Percentiles rank a stretch among this genome's conserved stretches.
These are phyloP conservation scores for Eucalyptus urophylla DNA, from an alignment of 345 rosid species.

Conservation along the genomic window DNA sequence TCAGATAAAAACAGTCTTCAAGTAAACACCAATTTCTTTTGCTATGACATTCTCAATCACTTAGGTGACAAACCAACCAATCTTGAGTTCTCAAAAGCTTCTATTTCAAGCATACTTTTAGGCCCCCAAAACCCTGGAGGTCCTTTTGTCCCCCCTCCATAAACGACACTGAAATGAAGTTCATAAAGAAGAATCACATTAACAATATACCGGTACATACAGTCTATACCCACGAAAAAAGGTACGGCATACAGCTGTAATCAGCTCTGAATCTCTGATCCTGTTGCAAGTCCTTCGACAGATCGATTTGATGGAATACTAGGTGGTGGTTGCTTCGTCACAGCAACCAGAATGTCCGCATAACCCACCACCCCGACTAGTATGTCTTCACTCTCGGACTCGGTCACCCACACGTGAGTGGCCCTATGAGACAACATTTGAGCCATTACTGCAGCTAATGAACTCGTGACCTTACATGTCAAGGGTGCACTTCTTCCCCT, in stretches of 20 bases:
- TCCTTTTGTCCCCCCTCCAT: background rate
- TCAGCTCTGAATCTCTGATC: slow-evolving; percentile 40
- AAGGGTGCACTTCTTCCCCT: slow-evolving; percentile 91
- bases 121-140: background rate
- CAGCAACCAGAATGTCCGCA: slow-evolving; percentile 73
- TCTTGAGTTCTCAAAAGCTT: background rate
- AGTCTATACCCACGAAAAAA: background rate
- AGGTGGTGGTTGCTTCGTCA: slow-evolving; percentile 57
- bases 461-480: slow-evolving; percentile 77
- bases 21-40: background rate
- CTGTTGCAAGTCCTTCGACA: slow-evolving; percentile 16
- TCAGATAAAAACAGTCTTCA: background rate
- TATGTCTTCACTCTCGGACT: slow-evolving; percentile 64
- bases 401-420: slow-evolving; percentile 93
- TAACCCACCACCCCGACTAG: slow-evolving; percentile 83
- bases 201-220: background rate
- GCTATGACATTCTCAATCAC: background rate
- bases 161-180: background rate
- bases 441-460: slow-evolving; percentile 96
- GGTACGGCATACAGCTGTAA: background rate
- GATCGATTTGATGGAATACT: slow-evolving; percentile 20
- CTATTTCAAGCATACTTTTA: background rate
- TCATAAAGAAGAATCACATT: background rate
- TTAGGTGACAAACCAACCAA: background rate
- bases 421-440: slow-evolving; percentile 97